Conservation (phyloP, 2,329 filamentous ascomycete genomes). For the Onygenales sp. region DNA sequence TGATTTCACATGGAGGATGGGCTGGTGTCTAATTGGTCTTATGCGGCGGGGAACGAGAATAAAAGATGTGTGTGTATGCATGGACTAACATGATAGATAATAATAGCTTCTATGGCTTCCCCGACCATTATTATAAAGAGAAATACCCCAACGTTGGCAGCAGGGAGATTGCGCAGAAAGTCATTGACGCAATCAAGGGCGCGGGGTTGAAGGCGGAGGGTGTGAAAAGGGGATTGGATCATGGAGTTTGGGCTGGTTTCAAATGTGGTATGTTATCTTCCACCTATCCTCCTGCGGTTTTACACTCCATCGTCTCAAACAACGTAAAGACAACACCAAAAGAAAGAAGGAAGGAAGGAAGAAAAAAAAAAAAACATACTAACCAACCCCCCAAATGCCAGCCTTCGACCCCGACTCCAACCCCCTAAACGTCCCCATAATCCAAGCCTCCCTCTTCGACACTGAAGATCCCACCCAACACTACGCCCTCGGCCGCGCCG, state of each 20-base stretch:
- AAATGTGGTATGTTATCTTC: slow-evolving; percentile 35
- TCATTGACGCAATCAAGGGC: slow-evolving; percentile 46
- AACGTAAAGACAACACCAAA: neutral
- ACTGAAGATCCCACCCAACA: slow-evolving; percentile 57
- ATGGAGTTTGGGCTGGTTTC: slow-evolving; percentile 66
- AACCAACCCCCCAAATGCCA: slow-evolving; percentile 10
- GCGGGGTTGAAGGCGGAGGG: slow-evolving; percentile 52
- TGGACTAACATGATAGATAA: neutral
- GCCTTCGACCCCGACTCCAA: slow-evolving; percentile 55
- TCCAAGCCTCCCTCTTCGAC: slow-evolving; percentile 62
- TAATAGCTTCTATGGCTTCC: slow-evolving; percentile 59
- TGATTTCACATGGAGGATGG: neutral
- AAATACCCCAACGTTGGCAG: slow-evolving; percentile 57
- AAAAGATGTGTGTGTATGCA: neutral
- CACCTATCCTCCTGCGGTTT: neutral
- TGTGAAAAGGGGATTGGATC: slow-evolving; percentile 58
- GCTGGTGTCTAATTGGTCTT: too few species aligned
- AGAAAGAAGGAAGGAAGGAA: neutral
- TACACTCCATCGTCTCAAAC: neutral
- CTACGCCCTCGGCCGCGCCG: slow-evolving; percentile 57
- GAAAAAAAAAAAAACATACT: neutral
- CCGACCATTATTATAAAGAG: slow-evolving; percentile 57
- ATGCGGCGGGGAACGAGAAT: neutral
- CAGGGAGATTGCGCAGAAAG: slow-evolving; percentile 47
- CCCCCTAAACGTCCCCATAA: slow-evolving; percentile 56